Percentiles rank a stretch among this genome's conserved stretches.
Conservation (phyloP, 2,329 filamentous ascomycete genomes). For the Phialophora macrospora region DNA sequence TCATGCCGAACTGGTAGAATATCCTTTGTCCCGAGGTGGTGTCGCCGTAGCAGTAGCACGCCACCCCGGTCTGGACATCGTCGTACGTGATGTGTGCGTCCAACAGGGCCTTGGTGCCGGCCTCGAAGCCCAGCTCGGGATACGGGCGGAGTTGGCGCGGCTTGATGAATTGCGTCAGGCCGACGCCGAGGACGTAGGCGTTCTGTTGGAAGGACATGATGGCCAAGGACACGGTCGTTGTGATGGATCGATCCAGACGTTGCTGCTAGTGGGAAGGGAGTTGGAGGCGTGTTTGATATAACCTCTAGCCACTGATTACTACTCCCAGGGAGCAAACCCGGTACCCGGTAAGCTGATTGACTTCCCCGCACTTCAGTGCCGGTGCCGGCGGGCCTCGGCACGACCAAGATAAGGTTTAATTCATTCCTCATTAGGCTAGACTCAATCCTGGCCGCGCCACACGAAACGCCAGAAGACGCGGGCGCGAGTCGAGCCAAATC, state of each 20-base stretch:
- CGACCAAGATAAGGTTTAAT: not conserved
- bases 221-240: not conserved
- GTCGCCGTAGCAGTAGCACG: slow-evolving; percentile 97
- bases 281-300: not conserved
- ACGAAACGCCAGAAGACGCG: no score
- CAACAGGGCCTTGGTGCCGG: slow-evolving; percentile 49
- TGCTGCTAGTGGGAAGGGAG: not conserved
- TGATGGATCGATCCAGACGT: slow-evolving; percentile 4
- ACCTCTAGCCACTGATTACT: not conserved
- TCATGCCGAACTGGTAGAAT: slow-evolving; percentile 99
- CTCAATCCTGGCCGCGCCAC: no score
- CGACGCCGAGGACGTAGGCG: slow-evolving; percentile 91
- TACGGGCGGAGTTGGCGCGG: slow-evolving; percentile 43
- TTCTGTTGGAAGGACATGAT: slow-evolving; percentile 52
- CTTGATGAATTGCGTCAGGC: slow-evolving; percentile 95
- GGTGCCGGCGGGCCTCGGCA: not conserved
- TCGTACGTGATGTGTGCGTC: slow-evolving; percentile 94
- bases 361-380: not conserved
- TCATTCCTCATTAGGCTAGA: no score
- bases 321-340: not conserved
- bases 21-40: slow-evolving; percentile 92
- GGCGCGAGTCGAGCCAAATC: no score
- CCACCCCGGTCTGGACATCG: slow-evolving; percentile 89
- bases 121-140: slow-evolving; percentile 43
- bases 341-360: not conserved